Evolutionary conservation across 2,329 filamentous ascomycete species (phyloP), one percentile per base, ranked within the genome.

Genomic region (Diplodia scrobiculata): DNA sequence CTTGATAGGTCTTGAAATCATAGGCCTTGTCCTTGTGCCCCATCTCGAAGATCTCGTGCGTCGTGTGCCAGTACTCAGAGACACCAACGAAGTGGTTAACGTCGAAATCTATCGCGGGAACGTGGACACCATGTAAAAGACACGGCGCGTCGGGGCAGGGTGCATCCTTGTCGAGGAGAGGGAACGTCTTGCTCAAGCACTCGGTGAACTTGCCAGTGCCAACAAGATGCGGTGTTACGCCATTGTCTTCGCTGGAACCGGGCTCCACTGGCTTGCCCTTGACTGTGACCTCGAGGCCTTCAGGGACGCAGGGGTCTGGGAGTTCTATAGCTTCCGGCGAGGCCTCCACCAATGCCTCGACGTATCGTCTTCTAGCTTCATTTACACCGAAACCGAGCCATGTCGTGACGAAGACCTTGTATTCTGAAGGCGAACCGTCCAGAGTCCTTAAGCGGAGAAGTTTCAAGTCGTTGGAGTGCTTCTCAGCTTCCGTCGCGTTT

Each of bases 311-410:
- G 1, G 96, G 95, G 75, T 99, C 96, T 0, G 92, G 91, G 0
- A 97, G 80, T 71, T 96, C 91, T 5, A 83, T 80, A 5, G 83
- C 82, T 4, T 82, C 79, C 10, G 83, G 82, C 69, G 88, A 89
- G 1, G 87, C 84, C 38, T 91, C 86, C 66, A 89, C 77, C n/a
- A 99, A 79, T 3, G 85, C 83, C 68, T 92, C 84, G n/a, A 98
- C 82, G 72, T 96, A 99, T 66, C 93, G 86, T 71, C 89, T 84
- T 54, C 95, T 87, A 4, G 96, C 95, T 79, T 97, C 89, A 70
- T 97, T 95, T 34, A 96, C 94, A n/a, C 95, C 95, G 74, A 97
- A 99, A 0, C 94, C 94, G 5, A 99, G 84, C 95, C 95, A 99
- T 0, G 95, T 97, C 0, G 94, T 93, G 0, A 96, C 93, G 75